phyloP scores from a whole-genome alignment of 148 eudicot species.

The Amaranthus palmeri region DNA sequence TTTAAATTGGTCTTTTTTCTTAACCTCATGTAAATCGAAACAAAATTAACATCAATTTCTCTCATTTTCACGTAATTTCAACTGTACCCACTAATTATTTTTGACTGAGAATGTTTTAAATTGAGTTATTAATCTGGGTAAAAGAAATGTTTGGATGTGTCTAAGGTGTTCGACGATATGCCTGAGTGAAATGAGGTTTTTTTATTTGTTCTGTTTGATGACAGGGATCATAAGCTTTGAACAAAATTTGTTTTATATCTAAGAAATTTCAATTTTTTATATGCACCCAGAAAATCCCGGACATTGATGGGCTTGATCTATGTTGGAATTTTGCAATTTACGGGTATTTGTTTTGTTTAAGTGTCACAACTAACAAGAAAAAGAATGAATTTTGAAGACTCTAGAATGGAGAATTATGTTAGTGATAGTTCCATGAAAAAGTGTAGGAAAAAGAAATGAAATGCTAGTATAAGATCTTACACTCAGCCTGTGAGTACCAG shows the following conservation, averaged over 20 bases:
- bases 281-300: background rate
- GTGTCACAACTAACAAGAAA: no score
- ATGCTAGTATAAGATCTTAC: no score
- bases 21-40: background rate
- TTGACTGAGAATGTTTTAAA: background rate
- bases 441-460: no score
- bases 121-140: background rate
- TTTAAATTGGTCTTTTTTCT: conserved; percentile 6
- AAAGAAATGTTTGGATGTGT: background rate
- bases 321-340: background rate
- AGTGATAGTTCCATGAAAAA: no score
- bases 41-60: conserved; percentile 9
- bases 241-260: no score
- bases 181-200: background rate
- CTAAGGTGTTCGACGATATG: conserved; percentile 9
- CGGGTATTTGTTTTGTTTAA: no score
- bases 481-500: no score
- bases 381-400: no score
- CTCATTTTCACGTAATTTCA: background rate
- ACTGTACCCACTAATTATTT: background rate
- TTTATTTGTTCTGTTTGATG: background rate
- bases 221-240: background rate
- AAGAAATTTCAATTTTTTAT: no score
- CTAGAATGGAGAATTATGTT: no score
- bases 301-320: background rate